Evolutionary conservation across 2,329 filamentous ascomycete genomes (phyloP).

Genomic region (Biscogniauxia sp.): DNA sequence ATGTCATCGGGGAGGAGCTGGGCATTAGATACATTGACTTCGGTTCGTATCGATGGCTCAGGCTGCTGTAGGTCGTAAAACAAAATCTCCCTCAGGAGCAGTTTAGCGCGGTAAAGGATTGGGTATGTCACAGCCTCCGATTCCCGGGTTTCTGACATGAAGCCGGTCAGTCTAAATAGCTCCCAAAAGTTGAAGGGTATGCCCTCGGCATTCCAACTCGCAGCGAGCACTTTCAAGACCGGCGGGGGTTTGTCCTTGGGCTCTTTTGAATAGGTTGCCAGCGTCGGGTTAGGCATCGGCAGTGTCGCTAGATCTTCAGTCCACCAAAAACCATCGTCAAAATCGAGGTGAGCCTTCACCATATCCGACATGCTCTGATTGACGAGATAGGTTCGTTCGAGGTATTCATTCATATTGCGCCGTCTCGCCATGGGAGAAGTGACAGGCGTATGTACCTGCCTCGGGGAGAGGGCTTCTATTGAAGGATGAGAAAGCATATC

Average conservation of each 20-base stretch:
- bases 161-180: conserved; percentile 49
- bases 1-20: conserved; percentile 41
- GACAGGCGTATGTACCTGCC: conserved; percentile 48
- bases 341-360: conserved; percentile 48
- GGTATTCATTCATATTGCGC: conserved; percentile 50
- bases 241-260: conserved; percentile 44
- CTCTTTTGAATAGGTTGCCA: conserved; percentile 39
- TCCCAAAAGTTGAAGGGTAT: conserved; percentile 52
- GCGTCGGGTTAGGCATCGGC: conserved; percentile 37
- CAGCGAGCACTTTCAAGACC: conserved; percentile 48
- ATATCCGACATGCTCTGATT: conserved; percentile 39
- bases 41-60: conserved; percentile 43
- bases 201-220: conserved; percentile 49
- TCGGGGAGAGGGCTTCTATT: conserved; percentile 46
- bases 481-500: conserved; percentile 19
- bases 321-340: conserved; percentile 58
- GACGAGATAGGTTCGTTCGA: conserved; percentile 46
- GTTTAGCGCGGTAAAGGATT: conserved; percentile 51
- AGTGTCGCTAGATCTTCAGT: conserved; percentile 47
- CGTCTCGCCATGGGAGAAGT: conserved; percentile 49
- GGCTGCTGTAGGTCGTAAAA: conserved; percentile 53
- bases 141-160: conserved; percentile 47
- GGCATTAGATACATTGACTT: conserved; percentile 33
- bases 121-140: conserved; percentile 49
- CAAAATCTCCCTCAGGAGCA: conserved; percentile 53